Conservation (phyloP, 2,329 filamentous ascomycete genomes). For the Diaporthe sp. region DNA sequence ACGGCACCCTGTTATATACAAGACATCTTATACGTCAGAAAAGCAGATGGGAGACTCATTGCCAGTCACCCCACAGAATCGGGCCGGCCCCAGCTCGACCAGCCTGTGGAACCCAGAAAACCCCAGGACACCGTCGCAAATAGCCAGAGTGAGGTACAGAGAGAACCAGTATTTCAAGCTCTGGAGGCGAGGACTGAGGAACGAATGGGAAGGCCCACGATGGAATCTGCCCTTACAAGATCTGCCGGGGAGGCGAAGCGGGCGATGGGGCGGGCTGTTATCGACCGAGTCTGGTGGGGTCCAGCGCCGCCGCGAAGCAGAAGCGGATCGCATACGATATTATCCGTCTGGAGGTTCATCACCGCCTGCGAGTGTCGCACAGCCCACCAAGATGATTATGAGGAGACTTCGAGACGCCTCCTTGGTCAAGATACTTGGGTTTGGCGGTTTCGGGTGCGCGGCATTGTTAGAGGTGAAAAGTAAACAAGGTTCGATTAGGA, state of each 20-base stretch:
- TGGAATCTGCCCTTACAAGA: neutral
- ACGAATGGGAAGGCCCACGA: neutral
- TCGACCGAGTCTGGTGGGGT: neutral
- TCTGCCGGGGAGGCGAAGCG: neutral
- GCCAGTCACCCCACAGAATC: neutral
- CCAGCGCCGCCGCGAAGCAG: neutral
- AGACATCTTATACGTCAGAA: neutral
- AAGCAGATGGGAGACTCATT: neutral
- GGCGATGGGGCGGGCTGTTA: neutral
- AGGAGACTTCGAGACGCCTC: neutral
- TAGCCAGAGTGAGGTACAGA: neutral
- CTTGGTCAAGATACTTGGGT: neutral
- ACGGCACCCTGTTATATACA: too few species aligned
- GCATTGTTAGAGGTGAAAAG: neutral
- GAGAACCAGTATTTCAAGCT: neutral
- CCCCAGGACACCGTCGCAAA: neutral
- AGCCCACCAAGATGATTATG: neutral
- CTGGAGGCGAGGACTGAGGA: neutral
- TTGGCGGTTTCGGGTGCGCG: neutral
- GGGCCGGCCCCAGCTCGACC: neutral
- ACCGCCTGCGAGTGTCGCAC: neutral
- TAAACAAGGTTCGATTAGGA: neutral
- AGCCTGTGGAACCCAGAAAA: neutral
- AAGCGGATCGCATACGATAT: neutral
- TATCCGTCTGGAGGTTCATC: neutral